These are phyloP conservation scores for Polychytrium aggregatum DNA, from an alignment of 192 early-diverging fungal genomes.

Conservation along the genomic window DNA sequence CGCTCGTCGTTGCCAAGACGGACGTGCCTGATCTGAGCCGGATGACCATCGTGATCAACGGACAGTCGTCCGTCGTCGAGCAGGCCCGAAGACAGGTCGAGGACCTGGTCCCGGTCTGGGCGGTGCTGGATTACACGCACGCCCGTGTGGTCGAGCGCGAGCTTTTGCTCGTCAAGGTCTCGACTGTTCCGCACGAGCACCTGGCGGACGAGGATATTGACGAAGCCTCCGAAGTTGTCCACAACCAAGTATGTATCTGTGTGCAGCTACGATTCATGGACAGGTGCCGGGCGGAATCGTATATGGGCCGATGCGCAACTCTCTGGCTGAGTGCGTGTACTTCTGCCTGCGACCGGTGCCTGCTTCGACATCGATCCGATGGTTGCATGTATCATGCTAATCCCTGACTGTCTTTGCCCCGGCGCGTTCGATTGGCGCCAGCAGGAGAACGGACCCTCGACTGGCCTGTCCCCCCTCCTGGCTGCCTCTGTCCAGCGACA, in stretches of 20 bases:
- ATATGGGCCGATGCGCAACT: no score
- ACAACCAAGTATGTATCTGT: no score
- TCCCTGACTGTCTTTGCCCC: no score
- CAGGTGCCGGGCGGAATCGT: not conserved
- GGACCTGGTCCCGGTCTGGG: slow-evolving; percentile 96
- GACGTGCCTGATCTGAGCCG: slow-evolving; percentile 85
- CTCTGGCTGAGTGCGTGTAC: no score
- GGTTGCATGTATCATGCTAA: no score
- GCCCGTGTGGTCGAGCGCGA: slow-evolving; percentile 85
- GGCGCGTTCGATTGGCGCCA: no score
- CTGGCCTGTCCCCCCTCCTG: slow-evolving; percentile 28
- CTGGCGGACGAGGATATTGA: slow-evolving; percentile 2
- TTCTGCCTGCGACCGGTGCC: no score
- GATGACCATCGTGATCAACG: slow-evolving; percentile 94
- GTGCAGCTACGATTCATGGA: not conserved
- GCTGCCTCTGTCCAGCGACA: slow-evolving; percentile 56
- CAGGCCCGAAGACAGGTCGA: slow-evolving; percentile 91
- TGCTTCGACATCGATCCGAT: no score
- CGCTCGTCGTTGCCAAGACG: slow-evolving; percentile 90
- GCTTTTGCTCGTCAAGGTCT: slow-evolving; percentile 86
- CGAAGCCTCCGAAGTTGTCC: slow-evolving; percentile 10
- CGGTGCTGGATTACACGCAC: slow-evolving; percentile 91
- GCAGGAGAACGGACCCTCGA: no score
- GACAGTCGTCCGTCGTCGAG: slow-evolving; percentile 69
- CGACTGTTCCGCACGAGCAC: slow-evolving; percentile 44